Percentiles rank a stretch among this genome's conserved stretches.
Evolutionary conservation across 768 basidiomycete genomes (phyloP).

Genomic region (Imleria badia): DNA sequence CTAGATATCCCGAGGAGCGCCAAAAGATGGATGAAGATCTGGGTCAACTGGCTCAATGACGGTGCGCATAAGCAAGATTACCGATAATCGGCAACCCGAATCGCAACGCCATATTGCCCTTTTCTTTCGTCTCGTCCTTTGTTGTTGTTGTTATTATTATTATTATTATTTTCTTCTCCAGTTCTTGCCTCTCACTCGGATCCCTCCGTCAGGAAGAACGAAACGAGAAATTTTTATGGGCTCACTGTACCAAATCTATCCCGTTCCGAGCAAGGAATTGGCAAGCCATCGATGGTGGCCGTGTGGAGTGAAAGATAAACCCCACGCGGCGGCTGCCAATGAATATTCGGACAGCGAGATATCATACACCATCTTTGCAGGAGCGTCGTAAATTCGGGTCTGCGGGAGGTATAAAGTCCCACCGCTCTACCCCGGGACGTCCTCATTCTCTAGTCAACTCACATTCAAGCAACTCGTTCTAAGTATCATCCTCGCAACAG

Average conservation of each 20-base stretch:
- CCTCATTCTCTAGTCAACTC: neutral
- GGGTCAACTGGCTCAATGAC: too few relatives aligned
- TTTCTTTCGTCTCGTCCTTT: too few relatives aligned
- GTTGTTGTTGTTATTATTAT: too few relatives aligned
- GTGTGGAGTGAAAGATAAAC: neutral
- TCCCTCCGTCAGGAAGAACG: neutral
- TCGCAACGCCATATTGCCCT: too few relatives aligned
- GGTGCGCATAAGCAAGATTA: too few relatives aligned
- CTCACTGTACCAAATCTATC: neutral
- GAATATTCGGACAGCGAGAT: too few relatives aligned
- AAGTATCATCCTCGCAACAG: neutral
- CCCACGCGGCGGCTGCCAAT: too few relatives aligned
- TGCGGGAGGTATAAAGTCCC: slow-evolving; percentile 4
- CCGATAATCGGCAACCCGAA: too few relatives aligned
- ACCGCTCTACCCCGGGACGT: too few relatives aligned
- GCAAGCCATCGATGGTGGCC: neutral
- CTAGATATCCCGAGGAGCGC: too few relatives aligned
- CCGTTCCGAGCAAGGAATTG: too few relatives aligned
- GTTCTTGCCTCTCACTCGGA: neutral
- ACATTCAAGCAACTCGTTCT: neutral
- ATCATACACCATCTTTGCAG: neutral
- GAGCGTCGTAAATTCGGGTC: neutral
- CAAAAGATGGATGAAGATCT: too few relatives aligned
- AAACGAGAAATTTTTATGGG: neutral
- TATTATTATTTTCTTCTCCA: neutral